Evolutionary conservation across 768 basidiomycete species (phyloP), one percentile per base, ranked within the genome.

Genomic region (Russula sp.): DNA sequence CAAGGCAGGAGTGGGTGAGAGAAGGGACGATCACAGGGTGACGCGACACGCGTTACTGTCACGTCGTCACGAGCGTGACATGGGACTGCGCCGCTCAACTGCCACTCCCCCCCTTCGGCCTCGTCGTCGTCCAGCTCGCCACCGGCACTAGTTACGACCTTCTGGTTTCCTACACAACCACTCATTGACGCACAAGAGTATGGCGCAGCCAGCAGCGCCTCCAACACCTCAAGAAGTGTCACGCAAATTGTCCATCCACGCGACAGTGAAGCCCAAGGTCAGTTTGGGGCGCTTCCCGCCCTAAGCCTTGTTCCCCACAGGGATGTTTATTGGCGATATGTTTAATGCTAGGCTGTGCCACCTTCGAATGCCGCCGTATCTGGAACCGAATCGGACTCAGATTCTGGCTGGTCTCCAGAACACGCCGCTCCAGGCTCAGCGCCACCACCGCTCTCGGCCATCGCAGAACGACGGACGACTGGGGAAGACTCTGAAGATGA

Each of bases 191-290:
- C 22, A 51, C 34, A 31, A 40, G 1, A 53, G 34, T 10, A 64
- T 64, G 63, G 63, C 58, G 53, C 58, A 66, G 50, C 65, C 77
- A n/a, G 76, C 70, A 18, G 74, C 87, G 14, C 88, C 91, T 5
- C 93, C 91, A 8, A 87, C 92, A 13, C 86, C 87, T 16, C 91
- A 92, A 73, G 93, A 95, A 77, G 84, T 95, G 18, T 82, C 89
- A 62, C 80, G 91, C 67, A 94, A 94, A 72, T 83, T 95, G 6
- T 92, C 90, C 3, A 81, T 91, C 20, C 87, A 88, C 68, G 84
- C 87, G 0, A 79, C 78, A 3, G 76, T 83, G 39, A 80, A 77
- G 70, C 81, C 79, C 61, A 75, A 77, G 73, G 81, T 64, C 22
- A 56, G 63, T 60, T 18, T 32, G 39, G 45, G 44, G 57, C 55